Evolutionary conservation across 441 rosid genomes (phyloP).

Genomic region (Theobroma grandiflorum): DNA sequence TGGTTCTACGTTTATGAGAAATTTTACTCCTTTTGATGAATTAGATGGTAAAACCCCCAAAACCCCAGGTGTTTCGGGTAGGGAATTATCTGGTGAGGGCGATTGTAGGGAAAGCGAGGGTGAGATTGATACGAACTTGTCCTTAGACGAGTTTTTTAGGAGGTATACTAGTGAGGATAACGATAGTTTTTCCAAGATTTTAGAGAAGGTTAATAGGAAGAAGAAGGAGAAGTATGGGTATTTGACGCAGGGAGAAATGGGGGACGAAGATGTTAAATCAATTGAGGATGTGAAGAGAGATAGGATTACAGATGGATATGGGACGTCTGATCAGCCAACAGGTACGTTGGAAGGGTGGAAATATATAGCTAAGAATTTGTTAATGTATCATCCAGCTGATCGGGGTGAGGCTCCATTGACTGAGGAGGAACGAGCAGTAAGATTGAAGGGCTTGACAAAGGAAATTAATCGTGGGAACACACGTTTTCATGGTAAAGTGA

Average conservation of each 20-base stretch:
- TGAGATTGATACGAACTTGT: conserved; percentile 66
- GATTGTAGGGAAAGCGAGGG: conserved; percentile 43
- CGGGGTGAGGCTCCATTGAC: conserved; percentile 87
- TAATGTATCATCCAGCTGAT: conserved; percentile 96
- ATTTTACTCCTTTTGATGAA: conserved; percentile 84
- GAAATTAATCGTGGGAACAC: conserved; percentile 74
- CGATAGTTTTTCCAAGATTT: conserved; percentile 80
- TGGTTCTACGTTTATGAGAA: conserved; percentile 82
- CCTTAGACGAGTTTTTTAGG: conserved; percentile 84
- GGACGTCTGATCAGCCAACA: conserved; percentile 92
- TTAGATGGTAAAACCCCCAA: conserved; percentile 60
- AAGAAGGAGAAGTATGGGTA: conserved; percentile 74
- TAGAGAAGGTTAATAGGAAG: conserved; percentile 90
- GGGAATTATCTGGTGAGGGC: conserved; percentile 43
- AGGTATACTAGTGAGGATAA: conserved; percentile 94
- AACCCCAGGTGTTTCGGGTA: conserved; percentile 53
- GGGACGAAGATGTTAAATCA: conserved; percentile 43
- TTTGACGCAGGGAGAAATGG: conserved; percentile 69
- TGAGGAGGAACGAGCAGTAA: conserved; percentile 70
- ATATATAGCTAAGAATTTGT: conserved; percentile 83
- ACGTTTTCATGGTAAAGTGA: conserved; percentile 83
- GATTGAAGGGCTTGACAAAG: conserved; percentile 74
- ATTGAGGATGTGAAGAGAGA: conserved; percentile 74
- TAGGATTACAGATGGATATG: conserved; percentile 92
- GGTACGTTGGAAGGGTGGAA: conserved; percentile 92